Base-by-base conservation (phyloP, 805 yeast species). In the Ogataea nonfermentans region DNA sequence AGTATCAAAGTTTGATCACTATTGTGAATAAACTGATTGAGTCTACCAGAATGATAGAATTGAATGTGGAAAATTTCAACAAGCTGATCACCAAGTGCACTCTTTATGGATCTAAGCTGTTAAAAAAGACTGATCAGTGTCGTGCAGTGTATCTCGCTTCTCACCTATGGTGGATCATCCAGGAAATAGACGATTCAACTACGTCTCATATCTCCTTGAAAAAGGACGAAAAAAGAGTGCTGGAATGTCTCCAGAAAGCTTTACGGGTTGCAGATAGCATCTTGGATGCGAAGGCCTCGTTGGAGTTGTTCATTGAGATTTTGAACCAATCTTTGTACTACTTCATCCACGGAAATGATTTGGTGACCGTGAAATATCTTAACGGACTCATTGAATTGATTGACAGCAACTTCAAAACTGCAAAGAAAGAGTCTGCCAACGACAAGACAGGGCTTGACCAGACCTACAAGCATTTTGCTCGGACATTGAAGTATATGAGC, bases 41-140 rank as follows among this genome's bases (percentile, higher is more conserved):
- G 12, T 63, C 70, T 43, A 63, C 74, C 35, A 66, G 67, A 40
- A 64, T 76, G 57, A 61, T 63, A 11, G 47, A 47, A 16, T 36
- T 43, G 6, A 53, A 55, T 31, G 45, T 70, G 32, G 95, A 84
- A 23, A 85, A 79, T 59, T 91, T 86, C 62, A 93, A 88, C 51
- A 75, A 79, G 4, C 68, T 91, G 49, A 88, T 90, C 35, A 84
- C 95, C 11, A 84, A 89, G 59, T 74, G 90, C 32, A 88, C 96
- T 1, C 66, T 90, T 33, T 87, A 88, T 54, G 95, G 95, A 4
- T 86, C 95, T 10, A 87, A 86, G 61, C 70, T 93, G 35, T 70
- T 91, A 54, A 88, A 86, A 61, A 91, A 91, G 60, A 89, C 93
- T 24, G 98, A 91, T 55, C 99, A 93, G 62, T 90, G 97, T 60